These are phyloP conservation scores for Ziziphus jujuba DNA, from an alignment of 306 rosid genomes.

Conservation along the genomic window DNA sequence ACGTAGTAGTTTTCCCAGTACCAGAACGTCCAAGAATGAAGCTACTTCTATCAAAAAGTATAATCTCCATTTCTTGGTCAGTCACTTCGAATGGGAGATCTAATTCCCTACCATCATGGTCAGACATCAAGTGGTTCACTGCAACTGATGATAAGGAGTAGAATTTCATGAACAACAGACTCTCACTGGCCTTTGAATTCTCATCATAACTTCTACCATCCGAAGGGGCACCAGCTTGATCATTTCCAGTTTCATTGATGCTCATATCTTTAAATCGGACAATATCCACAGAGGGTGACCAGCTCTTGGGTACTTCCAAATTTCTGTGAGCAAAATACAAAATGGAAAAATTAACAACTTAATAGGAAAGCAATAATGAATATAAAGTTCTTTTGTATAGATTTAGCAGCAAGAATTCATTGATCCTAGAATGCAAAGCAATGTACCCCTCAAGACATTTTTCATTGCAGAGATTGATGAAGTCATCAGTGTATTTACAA, in stretches of 20 bases:
- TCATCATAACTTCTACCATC: constrained; percentile 67
- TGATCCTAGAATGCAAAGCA: neutral
- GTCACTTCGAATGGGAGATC: constrained; percentile 80
- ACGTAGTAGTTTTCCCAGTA: constrained; percentile 81
- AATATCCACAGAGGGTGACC: constrained; percentile 45
- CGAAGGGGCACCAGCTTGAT: constrained; percentile 21
- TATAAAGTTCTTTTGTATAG: neutral
- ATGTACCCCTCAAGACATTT: constrained; percentile 56
- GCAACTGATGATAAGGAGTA: constrained; percentile 53
- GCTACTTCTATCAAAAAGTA: constrained; percentile 52
- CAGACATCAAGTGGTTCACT: constrained; percentile 61
- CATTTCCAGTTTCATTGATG: constrained; percentile 24
- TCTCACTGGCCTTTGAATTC: constrained; percentile 77
- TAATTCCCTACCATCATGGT: constrained; percentile 46
- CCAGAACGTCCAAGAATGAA: constrained; percentile 86
- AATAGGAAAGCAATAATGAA: neutral
- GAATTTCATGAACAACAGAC: constrained; percentile 77
- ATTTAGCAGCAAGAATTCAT: neutral
- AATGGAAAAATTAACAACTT: neutral
- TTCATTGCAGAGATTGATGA: constrained; percentile 50
- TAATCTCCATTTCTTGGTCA: constrained; percentile 61
- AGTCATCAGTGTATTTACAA: constrained; percentile 53
- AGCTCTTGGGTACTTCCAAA: constrained; percentile 55
- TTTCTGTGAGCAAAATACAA: constrained; percentile 31
- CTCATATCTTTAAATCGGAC: constrained; percentile 35